Evolutionary conservation across 2,329 filamentous ascomycete genomes (phyloP).

Genomic region (Alternaria ethzedia): DNA sequence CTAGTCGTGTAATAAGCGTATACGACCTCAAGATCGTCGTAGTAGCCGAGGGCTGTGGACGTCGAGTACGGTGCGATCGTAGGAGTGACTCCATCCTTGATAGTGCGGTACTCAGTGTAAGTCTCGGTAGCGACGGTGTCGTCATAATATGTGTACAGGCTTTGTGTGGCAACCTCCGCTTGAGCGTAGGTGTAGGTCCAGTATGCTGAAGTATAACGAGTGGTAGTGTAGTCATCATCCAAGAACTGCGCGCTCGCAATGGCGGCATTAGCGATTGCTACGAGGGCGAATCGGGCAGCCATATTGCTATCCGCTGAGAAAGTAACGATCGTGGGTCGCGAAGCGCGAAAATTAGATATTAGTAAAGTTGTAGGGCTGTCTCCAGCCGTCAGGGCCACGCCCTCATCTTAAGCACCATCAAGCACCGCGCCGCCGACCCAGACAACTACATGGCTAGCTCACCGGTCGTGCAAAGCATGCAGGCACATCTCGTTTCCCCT

Average conservation of each 20-base stretch:
- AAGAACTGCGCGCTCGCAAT: constrained; percentile 20
- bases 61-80: constrained; percentile 24
- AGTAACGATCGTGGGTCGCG: constrained; percentile 7
- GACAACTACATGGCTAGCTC: constrained; percentile 19
- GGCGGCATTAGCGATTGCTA: constrained; percentile 19
- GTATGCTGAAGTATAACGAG: constrained; percentile 17
- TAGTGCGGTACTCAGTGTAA: constrained; percentile 19
- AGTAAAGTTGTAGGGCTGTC: constrained; percentile 12
- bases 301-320: constrained; percentile 11
- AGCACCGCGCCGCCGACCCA: constrained; percentile 15
- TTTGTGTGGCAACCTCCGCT: constrained; percentile 20
- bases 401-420: constrained; percentile 30
- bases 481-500: constrained; percentile 26
- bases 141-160: constrained; percentile 20
- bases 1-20: constrained; percentile 29
- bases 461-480: constrained; percentile 23
- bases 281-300: constrained; percentile 20
- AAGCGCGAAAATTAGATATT: constrained; percentile 18
- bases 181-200: constrained; percentile 35
- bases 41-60: constrained; percentile 2
- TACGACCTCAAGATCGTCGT: constrained; percentile 22
- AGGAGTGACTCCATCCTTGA: constrained; percentile 35
- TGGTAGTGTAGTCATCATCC: neutral
- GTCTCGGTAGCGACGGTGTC: constrained; percentile 15
- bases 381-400: constrained; percentile 15